These are phyloP conservation scores for Moesziomyces sp. DNA, from an alignment of 1,284 basidiomycete species.

Conservation along the genomic window DNA sequence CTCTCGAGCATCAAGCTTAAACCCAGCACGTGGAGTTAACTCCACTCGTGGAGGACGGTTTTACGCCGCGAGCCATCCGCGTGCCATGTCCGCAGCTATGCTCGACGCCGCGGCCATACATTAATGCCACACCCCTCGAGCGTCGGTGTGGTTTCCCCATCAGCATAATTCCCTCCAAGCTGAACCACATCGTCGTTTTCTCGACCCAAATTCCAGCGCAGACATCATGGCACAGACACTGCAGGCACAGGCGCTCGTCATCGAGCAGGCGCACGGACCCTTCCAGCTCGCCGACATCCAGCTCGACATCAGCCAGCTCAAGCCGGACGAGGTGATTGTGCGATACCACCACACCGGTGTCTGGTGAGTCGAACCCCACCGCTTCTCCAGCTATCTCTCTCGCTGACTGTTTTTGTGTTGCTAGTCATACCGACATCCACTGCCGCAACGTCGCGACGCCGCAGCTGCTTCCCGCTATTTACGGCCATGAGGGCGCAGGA, in stretches of 20 bases:
- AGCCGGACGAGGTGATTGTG: constrained; percentile 20
- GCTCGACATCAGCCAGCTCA: constrained; percentile 18
- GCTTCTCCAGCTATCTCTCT: neutral
- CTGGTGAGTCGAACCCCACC: neutral
- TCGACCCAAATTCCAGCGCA: no score
- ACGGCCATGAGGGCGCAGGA: constrained; percentile 31
- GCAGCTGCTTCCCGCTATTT: constrained; percentile 16
- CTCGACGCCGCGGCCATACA: no score
- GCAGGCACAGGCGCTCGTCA: constrained; percentile 20
- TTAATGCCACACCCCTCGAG: no score
- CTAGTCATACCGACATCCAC: constrained; percentile 21
- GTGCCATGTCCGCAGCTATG: neutral
- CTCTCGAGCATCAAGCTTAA: no score
- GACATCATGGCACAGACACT: constrained; percentile 6
- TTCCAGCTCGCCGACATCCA: constrained; percentile 27
- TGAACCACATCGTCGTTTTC: no score
- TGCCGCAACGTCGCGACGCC: constrained; percentile 6
- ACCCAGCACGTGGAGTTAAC: no score
- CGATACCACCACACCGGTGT: constrained; percentile 25
- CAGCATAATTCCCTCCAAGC: no score
- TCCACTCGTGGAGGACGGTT: neutral
- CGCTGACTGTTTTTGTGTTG: no score
- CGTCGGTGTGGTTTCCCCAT: no score
- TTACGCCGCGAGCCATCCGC: neutral
- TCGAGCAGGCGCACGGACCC: constrained; percentile 10